These are phyloP conservation scores for Basipetospora sp. DNA, from an alignment of 2,329 filamentous ascomycete species.

Conservation along the genomic window DNA sequence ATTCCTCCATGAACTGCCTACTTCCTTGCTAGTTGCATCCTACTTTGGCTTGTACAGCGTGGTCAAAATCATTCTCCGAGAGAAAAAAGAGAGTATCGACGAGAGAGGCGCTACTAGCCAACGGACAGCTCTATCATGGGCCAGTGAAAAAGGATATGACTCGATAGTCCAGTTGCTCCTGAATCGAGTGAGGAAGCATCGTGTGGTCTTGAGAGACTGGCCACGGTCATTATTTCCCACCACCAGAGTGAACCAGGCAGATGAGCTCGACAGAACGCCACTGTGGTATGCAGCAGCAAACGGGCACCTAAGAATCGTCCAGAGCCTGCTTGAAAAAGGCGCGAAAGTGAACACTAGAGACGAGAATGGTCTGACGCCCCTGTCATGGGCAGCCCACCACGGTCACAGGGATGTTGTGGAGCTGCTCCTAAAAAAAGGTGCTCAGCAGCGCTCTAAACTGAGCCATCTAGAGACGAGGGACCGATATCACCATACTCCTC, in stretches of 20 bases:
- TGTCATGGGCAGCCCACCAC: not conserved
- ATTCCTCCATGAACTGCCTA: not conserved
- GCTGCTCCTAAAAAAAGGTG: slow-evolving; percentile 3
- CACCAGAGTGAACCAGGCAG: not conserved
- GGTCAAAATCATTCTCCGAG: not conserved
- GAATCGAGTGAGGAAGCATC: not conserved
- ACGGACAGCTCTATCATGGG: not conserved
- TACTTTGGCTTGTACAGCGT: not conserved
- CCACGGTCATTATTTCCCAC: not conserved
- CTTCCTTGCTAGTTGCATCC: not conserved
- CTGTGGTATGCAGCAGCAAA: not conserved
- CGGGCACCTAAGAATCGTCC: not conserved
- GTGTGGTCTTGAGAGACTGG: not conserved
- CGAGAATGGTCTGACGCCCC: not conserved
- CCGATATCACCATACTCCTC: too few relatives aligned
- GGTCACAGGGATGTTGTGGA: not conserved
- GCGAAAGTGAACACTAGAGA: not conserved
- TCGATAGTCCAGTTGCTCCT: slow-evolving; percentile 1
- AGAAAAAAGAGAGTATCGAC: not conserved
- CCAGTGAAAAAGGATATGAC: not conserved
- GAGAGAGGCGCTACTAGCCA: not conserved
- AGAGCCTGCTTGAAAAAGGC: not conserved
- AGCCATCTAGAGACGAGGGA: too few relatives aligned
- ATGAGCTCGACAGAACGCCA: not conserved
- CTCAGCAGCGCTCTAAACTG: too few relatives aligned